phyloP scores from a whole-genome alignment of 495 filamentous ascomycete species.

The Stereocaulon alpinum region DNA sequence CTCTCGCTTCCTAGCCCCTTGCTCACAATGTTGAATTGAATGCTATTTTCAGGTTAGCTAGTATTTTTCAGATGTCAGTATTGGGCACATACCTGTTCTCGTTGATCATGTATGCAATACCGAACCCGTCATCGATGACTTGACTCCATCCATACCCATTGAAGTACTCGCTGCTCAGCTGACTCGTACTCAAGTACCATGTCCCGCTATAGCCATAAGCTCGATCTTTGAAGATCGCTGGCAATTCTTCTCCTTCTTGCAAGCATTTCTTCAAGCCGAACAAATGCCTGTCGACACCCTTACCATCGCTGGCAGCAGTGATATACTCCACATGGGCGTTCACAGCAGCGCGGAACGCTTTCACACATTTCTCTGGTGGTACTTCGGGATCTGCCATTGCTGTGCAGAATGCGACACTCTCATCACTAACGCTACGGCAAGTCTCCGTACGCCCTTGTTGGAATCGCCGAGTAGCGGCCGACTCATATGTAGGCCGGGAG shows the following conservation, averaged over 20 bases:
- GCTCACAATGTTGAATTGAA: slow-evolving; percentile 97
- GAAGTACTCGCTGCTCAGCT: slow-evolving; percentile 93
- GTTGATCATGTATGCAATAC: slow-evolving; percentile 99
- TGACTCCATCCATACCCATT: slow-evolving; percentile 99
- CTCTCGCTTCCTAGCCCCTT: slow-evolving; percentile 84
- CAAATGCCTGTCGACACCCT: slow-evolving; percentile 91
- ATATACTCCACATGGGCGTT: slow-evolving; percentile 84
- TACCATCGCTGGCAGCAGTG: slow-evolving; percentile 74
- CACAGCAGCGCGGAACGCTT: slow-evolving; percentile 72
- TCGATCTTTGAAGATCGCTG: slow-evolving; percentile 76
- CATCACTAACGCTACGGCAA: slow-evolving; percentile 83
- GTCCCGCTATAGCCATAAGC: slow-evolving; percentile 72
- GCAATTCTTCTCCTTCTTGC: slow-evolving; percentile 68
- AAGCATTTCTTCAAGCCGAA: slow-evolving; percentile 93
- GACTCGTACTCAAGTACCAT: slow-evolving; percentile 82
- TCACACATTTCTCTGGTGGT: slow-evolving; percentile 51
- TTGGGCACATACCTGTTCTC: slow-evolving; percentile 59
- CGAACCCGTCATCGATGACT: slow-evolving; percentile 91
- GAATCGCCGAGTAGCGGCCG: slow-evolving; percentile 86
- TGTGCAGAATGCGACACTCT: slow-evolving; percentile 82
- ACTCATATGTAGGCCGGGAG: slow-evolving; percentile 97
- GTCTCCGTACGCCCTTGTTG: slow-evolving; percentile 95
- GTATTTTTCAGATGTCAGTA: slow-evolving; percentile 8
- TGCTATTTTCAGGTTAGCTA: slow-evolving; percentile 36
- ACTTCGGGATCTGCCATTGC: slow-evolving; percentile 61